Evolutionary conservation across 352 stramenopile genomes (phyloP), one percentile per base, ranked within the genome.

Genomic region (Globisporangium recalcitrans): DNA sequence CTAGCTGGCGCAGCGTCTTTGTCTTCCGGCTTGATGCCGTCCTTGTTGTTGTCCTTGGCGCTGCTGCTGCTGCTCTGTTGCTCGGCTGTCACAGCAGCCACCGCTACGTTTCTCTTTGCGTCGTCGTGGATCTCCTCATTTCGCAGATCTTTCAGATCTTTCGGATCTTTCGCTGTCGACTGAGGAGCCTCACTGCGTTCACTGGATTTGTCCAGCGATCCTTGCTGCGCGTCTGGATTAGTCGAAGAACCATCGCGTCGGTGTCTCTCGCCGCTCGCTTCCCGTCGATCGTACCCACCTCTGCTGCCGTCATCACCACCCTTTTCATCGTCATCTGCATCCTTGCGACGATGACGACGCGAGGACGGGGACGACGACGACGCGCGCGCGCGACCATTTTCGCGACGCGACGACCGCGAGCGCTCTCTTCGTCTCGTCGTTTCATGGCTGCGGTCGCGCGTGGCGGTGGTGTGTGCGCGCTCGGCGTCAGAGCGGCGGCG

Each of bases 401-500:
- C 36, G 16, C 52, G 52, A 46, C 32, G 32, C 32, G 32, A 60
- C 54, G 54, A 34, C 24, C 31, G 14, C 46, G 57, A 56, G 22
- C 58, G 31, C 11, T 48, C 56, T 10, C 42, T n/a, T 54, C 57
- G 44, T 53, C 48, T 19, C 10, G 26, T 31, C 27, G 29, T 14
- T 49, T 53, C 57, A 34, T 34, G 14, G 51, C 51, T 57, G 44
- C 57, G 46, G 19, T 58, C 48, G 56, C 55, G 57, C 9, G 48
- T 36, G 11, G 36, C 9, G 36, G 36, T 42, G 36, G 36, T n/a
- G n/a, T n/a, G 36, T 42, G 36, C 36, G 14, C 36, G 36, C 13
- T 42, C 36, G 6, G 14, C 47, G 8, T 10, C 13, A 4, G 49
- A 55, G 22, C 22, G 46, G 6, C 49, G 27, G 24, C 16, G 21